Conservation (phyloP, 1,284 basidiomycete genomes). For the Dichomitus squalens region DNA sequence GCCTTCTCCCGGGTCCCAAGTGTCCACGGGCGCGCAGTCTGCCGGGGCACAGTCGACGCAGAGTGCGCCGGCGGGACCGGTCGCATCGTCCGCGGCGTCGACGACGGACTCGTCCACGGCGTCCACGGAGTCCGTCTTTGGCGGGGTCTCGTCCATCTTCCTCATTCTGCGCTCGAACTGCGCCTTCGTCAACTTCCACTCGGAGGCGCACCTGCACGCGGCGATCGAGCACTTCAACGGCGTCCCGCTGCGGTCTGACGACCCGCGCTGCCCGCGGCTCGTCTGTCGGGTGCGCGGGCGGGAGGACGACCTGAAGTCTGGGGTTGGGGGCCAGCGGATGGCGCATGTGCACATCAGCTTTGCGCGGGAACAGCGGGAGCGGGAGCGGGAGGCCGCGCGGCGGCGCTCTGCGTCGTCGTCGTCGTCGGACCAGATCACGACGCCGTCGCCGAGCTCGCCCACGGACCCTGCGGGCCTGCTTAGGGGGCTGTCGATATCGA, state of each 20-base stretch:
- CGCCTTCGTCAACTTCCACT: slow-evolving; percentile 89
- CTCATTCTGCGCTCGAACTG: slow-evolving; percentile 92
- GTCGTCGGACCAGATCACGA: slow-evolving; percentile 36
- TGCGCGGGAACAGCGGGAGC: slow-evolving; percentile 64
- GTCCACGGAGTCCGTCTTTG: slow-evolving; percentile 27
- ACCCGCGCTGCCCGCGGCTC: slow-evolving; percentile 75
- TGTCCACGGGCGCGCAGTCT: slow-evolving; percentile 13
- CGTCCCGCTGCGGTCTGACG: slow-evolving; percentile 60
- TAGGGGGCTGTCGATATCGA: slow-evolving; percentile 37
- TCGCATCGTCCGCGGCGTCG: slow-evolving; percentile 9
- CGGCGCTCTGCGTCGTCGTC: slow-evolving; percentile 18
- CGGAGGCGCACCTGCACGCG: slow-evolving; percentile 59
- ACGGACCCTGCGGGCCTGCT: slow-evolving; percentile 26
- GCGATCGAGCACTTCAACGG: slow-evolving; percentile 81
- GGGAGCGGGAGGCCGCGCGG: slow-evolving; percentile 23
- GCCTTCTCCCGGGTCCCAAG: slow-evolving; percentile 15
- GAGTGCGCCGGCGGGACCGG: slow-evolving; percentile 20
- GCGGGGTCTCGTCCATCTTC: slow-evolving; percentile 86
- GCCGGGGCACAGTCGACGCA: slow-evolving; percentile 20
- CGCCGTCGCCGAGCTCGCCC: slow-evolving; percentile 25
- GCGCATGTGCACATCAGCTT: slow-evolving; percentile 83
- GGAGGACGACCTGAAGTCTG: slow-evolving; percentile 88
- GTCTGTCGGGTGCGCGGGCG: slow-evolving; percentile 85
- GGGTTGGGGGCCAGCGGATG: slow-evolving; percentile 90
- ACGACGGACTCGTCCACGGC: slow-evolving; percentile 13